These are phyloP conservation scores for Raphanus sativus DNA, from an alignment of 345 rosid genomes.

Conservation along the genomic window DNA sequence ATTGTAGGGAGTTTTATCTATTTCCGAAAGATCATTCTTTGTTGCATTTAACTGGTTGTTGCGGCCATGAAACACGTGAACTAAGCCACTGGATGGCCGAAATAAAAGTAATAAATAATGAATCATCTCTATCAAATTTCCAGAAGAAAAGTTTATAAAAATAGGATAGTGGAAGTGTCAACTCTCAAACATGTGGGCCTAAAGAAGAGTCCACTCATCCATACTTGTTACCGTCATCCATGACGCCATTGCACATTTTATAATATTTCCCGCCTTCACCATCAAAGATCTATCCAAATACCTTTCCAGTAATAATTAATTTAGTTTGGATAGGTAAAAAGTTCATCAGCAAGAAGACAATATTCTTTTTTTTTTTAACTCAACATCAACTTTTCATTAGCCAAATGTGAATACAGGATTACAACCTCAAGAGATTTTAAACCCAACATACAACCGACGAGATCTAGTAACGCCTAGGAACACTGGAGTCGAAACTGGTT, in stretches of 20 bases:
- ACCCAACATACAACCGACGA: no score
- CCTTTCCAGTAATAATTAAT: not conserved
- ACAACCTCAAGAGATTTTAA: no score
- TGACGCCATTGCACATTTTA: constrained; percentile 15
- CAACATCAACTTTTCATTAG: no score
- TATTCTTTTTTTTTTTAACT: no score
- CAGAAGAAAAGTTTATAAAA: not conserved
- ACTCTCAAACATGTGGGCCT: constrained; percentile 30
- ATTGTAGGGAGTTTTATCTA: not conserved
- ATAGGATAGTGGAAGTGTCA: constrained; percentile 3
- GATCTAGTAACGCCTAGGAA: no score
- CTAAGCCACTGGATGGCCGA: constrained; percentile 3
- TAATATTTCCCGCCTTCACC: constrained; percentile 9
- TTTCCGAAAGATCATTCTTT: not conserved
- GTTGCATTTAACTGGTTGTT: constrained; percentile 9
- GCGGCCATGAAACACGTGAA: constrained; percentile 19
- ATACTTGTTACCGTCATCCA: constrained; percentile 31
- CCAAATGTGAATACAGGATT: no score
- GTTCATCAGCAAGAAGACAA: not conserved
- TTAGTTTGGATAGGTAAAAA: constrained; percentile 7
- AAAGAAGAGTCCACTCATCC: constrained; percentile 20
- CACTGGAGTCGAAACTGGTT: no score
- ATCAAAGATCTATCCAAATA: not conserved
- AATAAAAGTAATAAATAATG: not conserved
- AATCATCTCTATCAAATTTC: not conserved